phyloP scores from a whole-genome alignment of 192 early-diverging fungal species.

The Mortierella alpina region DNA sequence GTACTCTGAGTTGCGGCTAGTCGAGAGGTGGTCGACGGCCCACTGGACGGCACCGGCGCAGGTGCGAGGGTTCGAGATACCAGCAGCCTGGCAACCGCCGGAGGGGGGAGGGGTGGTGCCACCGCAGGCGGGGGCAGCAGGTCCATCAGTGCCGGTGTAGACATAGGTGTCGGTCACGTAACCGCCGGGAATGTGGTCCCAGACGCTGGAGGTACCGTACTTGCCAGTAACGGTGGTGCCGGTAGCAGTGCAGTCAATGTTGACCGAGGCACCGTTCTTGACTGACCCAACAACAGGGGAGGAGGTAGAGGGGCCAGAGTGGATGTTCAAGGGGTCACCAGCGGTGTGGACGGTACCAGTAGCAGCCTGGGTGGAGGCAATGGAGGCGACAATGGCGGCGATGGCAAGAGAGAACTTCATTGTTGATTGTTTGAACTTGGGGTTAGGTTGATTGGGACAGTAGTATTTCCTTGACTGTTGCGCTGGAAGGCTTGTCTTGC shows the following conservation, averaged over 20 bases:
- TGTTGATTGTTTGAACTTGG: background rate
- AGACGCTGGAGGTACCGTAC: conserved; percentile 12
- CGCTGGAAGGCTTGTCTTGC: too few species aligned
- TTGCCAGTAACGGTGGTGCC: conserved; percentile 6
- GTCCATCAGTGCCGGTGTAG: conserved; percentile 18
- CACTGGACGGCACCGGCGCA: conserved; percentile 6
- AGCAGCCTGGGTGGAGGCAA: conserved; percentile 6
- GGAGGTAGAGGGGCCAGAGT: conserved; percentile 10
- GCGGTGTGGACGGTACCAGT: conserved; percentile 7
- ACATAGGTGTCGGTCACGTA: conserved; percentile 18
- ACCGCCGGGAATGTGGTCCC: conserved; percentile 8
- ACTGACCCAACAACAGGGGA: background rate
- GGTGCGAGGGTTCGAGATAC: conserved; percentile 9
- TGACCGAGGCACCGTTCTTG: conserved; percentile 4
- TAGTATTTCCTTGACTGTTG: too few species aligned
- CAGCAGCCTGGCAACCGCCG: conserved; percentile 3
- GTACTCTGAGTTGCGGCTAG: conserved; percentile 1
- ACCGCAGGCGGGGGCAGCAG: conserved; percentile 2
- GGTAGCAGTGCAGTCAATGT: conserved; percentile 12
- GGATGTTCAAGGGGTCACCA: conserved; percentile 9
- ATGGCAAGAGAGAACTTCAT: conserved; percentile 16
- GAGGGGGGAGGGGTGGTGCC: conserved; percentile 4
- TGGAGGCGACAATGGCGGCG: conserved; percentile 4
- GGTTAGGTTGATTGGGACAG: background rate
- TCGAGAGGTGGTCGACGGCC: background rate